Evolutionary conservation across 176 grass and related monocot species (phyloP).

Genomic region (Oryza australiensis): DNA sequence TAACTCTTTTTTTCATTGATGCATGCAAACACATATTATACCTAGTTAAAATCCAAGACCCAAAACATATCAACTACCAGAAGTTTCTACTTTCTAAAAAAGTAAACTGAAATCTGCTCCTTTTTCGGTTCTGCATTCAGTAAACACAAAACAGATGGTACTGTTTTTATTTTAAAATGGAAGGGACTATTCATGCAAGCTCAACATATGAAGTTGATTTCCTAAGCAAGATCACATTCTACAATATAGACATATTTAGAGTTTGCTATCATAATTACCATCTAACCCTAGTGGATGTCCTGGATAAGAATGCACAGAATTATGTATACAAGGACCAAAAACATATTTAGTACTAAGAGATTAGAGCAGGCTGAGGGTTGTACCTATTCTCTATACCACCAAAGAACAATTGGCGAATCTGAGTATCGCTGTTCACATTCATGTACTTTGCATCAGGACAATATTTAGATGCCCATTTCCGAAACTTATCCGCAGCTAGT

Average conservation of each 20-base stretch:
- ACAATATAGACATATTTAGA: no score
- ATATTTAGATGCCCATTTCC: slow-evolving; percentile 86
- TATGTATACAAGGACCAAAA: slow-evolving; percentile 17
- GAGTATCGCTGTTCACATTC: slow-evolving; percentile 92
- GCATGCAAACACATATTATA: neutral
- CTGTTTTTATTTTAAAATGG: neutral
- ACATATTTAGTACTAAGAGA: slow-evolving; percentile 5
- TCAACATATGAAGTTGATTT: neutral
- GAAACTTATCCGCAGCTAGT: slow-evolving; percentile 75
- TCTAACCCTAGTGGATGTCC: neutral
- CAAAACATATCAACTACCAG: slow-evolving; percentile 6
- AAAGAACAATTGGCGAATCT: slow-evolving; percentile 90
- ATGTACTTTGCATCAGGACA: slow-evolving; percentile 94
- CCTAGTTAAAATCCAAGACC: neutral
- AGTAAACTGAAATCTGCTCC: neutral
- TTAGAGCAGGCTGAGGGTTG: neutral
- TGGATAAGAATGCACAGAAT: neutral
- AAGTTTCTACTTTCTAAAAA: slow-evolving; percentile 3
- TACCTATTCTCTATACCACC: slow-evolving; percentile 81
- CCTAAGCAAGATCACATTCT: neutral
- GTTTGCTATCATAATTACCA: no score
- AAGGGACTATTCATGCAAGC: neutral
- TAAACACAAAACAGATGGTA: neutral
- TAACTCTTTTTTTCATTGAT: neutral
- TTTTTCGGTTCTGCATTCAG: neutral